phyloP scores from a whole-genome alignment of 2,329 filamentous ascomycete species.

The Fusarium tricinctum region DNA sequence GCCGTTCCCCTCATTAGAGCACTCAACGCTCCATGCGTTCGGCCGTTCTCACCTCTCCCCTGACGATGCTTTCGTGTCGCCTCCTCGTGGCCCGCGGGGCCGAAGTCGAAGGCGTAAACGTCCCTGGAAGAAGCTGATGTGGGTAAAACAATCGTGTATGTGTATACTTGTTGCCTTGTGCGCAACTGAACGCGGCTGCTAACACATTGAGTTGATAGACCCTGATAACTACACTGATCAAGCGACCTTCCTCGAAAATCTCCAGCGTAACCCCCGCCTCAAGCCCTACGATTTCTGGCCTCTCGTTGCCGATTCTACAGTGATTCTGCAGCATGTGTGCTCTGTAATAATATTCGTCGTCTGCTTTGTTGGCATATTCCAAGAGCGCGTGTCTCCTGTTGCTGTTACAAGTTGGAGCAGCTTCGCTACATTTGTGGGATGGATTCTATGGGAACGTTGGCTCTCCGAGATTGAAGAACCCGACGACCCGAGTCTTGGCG shows the following conservation, averaged over 20 bases:
- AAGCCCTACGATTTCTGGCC: constrained; percentile 99
- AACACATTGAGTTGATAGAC: constrained; percentile 64
- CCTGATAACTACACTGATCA: constrained; percentile 99
- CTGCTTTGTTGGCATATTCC: constrained; percentile 91
- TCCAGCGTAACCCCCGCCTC: constrained; percentile 93
- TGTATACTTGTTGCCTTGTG: constrained; percentile 26
- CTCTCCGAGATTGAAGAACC: constrained; percentile 76
- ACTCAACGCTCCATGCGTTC: constrained; percentile 52
- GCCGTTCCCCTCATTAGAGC: constrained; percentile 54
- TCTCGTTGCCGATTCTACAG: constrained; percentile 91
- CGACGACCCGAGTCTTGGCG: constrained; percentile 57
- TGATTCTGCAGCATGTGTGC: constrained; percentile 97
- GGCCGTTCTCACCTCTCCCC: constrained; percentile 81
- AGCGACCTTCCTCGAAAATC: constrained; percentile 93
- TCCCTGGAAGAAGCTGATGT: constrained; percentile 94
- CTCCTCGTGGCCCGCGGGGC: constrained; percentile 70
- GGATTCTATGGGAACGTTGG: constrained; percentile 94
- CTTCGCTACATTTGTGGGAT: constrained; percentile 85
- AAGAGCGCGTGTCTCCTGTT: constrained; percentile 89
- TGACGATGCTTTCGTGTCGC: constrained; percentile 84
- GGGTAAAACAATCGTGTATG: constrained; percentile 96
- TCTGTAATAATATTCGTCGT: constrained; percentile 95
- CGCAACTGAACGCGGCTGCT: constrained; percentile 1
- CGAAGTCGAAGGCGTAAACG: constrained; percentile 77
- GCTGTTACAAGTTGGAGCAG: constrained; percentile 89